Conservation (phyloP, 1,139 yeast genomes). For the Pichia sp. region DNA sequence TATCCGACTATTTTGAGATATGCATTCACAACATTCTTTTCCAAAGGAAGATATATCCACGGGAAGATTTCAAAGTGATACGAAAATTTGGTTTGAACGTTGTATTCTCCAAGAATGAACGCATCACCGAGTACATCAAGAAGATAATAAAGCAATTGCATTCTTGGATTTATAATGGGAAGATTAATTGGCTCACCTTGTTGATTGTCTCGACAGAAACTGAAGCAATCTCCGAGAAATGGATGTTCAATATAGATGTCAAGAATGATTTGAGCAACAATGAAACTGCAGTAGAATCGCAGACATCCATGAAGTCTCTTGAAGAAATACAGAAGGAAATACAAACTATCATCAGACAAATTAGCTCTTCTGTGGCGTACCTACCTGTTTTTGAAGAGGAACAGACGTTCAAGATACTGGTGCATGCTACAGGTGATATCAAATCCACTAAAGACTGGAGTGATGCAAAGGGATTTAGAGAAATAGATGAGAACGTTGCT, state of each 20-base stretch:
- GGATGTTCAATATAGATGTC: slow-evolving; percentile 73
- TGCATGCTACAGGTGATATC: slow-evolving; percentile 70
- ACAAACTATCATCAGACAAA: slow-evolving; percentile 80
- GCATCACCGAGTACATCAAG: slow-evolving; percentile 62
- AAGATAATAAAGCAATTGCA: slow-evolving; percentile 70
- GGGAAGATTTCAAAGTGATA: slow-evolving; percentile 77
- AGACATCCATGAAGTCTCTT: slow-evolving; percentile 13
- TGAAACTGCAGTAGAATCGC: neutral
- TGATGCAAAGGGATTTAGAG: slow-evolving; percentile 33
- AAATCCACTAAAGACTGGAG: slow-evolving; percentile 82
- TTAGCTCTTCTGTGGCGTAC: slow-evolving; percentile 82
- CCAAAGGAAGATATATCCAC: slow-evolving; percentile 87
- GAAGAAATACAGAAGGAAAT: slow-evolving; percentile 65
- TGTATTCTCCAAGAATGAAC: slow-evolving; percentile 69
- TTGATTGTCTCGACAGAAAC: slow-evolving; percentile 63
- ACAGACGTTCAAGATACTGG: slow-evolving; percentile 81
- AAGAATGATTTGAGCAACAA: neutral
- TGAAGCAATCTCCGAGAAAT: slow-evolving; percentile 61
- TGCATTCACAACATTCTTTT: slow-evolving; percentile 75
- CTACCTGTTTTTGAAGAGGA: slow-evolving; percentile 60
- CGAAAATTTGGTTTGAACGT: slow-evolving; percentile 76
- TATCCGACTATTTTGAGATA: slow-evolving; percentile 80
- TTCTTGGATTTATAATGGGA: slow-evolving; percentile 72
- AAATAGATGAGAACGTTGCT: slow-evolving; percentile 45
- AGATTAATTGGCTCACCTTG: slow-evolving; percentile 61